Base-by-base conservation (phyloP, 352 stramenopile species). In the Pythium monospermum region DNA sequence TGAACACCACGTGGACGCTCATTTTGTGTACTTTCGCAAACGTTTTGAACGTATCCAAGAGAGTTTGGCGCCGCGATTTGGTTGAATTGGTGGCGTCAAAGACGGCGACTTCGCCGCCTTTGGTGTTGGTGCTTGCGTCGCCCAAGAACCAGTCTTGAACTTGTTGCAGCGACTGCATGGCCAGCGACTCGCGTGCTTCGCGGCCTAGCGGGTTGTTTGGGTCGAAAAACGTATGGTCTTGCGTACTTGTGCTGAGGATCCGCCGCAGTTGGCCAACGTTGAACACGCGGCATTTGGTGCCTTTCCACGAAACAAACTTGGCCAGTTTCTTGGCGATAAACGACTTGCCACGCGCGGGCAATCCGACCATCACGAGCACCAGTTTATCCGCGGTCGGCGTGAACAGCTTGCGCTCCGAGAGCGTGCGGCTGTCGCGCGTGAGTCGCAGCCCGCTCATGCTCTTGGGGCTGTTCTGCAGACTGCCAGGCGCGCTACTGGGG, bases 191-290 rank as follows among this genome's bases (percentile, higher is more conserved):
- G 19, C 95, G 71, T 40, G 91, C 77, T 30, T 84, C 59, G 21
- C 76, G 69, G 1, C 75, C 93, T 32, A 81, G 59, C 15, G 68
- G 48, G 66, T 98, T 97, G 42, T 82, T 76, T 13, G 89, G 89
- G 76, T 97, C 85, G 53, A 97, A 98, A 66, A 98, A 98, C 32
- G 79, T 79, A 66, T 95, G 84, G 59, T 95, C 81, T 58, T 91
- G 77, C 38, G 61, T 65, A 25, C 75, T 75, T 0, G 53, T 76
- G 53, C 69, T 88, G 37, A 94, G 71, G 48, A 87, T 76, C 19
- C 92, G 82, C 0, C 95, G 83, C 50, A 98, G 87, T 56, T 98
- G 89, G 0, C 92, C 93, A 7, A 98, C 93, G 68, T 98, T 98
- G 67, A 98, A 98, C 15, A 98, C 91, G 31, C 88, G 64, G 41